These are phyloP conservation scores for Acacia pycnantha DNA, from an alignment of 331 rosid genomes.

Conservation along the genomic window DNA sequence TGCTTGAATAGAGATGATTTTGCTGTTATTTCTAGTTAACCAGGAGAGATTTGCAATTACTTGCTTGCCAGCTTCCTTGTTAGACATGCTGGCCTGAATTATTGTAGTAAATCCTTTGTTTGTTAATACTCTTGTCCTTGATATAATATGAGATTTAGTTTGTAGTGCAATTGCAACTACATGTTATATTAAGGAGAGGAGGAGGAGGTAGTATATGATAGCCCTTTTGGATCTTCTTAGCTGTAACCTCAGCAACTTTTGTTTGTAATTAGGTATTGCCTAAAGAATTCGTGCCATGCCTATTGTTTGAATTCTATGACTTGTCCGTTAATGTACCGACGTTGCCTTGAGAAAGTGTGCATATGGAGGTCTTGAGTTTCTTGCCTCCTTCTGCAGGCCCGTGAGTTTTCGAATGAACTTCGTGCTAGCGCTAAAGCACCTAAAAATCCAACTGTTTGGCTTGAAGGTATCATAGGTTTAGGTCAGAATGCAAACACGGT, in stretches of 20 bases:
- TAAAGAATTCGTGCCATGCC: not conserved
- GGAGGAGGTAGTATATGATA: not conserved
- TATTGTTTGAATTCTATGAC: slow-evolving; percentile 4
- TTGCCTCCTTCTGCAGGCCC: slow-evolving; percentile 61
- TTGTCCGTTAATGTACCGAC: slow-evolving; percentile 6
- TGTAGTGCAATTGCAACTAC: too few relatives aligned
- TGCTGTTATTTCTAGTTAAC: not conserved
- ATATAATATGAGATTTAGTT: too few relatives aligned
- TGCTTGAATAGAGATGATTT: too few relatives aligned
- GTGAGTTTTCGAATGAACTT: slow-evolving; percentile 93
- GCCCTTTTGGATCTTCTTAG: not conserved
- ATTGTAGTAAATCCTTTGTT: too few relatives aligned
- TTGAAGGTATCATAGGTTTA: slow-evolving; percentile 64
- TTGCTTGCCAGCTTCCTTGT: not conserved
- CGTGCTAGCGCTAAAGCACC: slow-evolving; percentile 81
- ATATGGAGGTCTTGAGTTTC: slow-evolving; percentile 30
- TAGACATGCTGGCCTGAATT: too few relatives aligned
- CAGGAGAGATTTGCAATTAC: not conserved
- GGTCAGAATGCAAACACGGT: slow-evolving; percentile 72
- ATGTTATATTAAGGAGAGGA: too few relatives aligned
- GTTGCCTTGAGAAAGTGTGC: slow-evolving; percentile 21
- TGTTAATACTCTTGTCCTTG: not conserved
- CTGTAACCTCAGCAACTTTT: not conserved
- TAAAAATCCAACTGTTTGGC: slow-evolving; percentile 69
- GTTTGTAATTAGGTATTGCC: not conserved